Percentiles rank a stretch among this genome's conserved stretches.
Conservation (phyloP, 768 basidiomycete species). For the Mycena alexandri region DNA sequence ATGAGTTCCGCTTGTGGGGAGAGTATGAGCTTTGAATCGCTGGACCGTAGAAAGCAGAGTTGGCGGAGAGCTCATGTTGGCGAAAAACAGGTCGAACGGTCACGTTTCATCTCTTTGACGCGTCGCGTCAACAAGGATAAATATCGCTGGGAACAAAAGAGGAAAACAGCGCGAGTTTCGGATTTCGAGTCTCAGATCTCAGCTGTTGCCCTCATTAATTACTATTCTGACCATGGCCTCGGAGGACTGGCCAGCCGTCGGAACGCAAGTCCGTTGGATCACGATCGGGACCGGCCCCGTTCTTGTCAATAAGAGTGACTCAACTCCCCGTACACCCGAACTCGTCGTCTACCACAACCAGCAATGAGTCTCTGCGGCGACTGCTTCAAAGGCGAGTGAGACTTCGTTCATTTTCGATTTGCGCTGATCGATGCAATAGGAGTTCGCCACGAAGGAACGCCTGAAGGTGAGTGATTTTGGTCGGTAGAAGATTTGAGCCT, state of each 20-base stretch:
- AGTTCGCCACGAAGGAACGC: constrained; percentile 41
- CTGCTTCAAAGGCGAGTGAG: constrained; percentile 41
- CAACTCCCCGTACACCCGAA: no score
- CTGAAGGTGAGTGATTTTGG: constrained; percentile 17
- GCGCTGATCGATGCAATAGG: constrained; percentile 26
- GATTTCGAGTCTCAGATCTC: no score
- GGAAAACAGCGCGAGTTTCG: no score
- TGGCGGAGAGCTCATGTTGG: constrained; percentile 37
- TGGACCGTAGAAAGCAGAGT: constrained; percentile 61
- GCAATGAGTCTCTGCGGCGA: constrained; percentile 44
- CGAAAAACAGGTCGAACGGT: not conserved
- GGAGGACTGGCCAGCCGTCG: no score
- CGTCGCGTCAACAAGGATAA: constrained; percentile 21
- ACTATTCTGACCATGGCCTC: no score
- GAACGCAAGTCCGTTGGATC: no score
- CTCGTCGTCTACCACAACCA: no score
- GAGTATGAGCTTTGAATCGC: constrained; percentile 52
- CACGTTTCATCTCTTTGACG: constrained; percentile 18
- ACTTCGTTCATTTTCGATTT: not conserved
- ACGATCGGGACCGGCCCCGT: no score
- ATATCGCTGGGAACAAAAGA: no score
- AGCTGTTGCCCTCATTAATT: no score
- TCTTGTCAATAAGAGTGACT: no score
- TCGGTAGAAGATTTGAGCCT: not conserved
- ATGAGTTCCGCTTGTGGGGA: constrained; percentile 55